Percentiles rank a stretch among this genome's conserved stretches.
Conservation (phyloP, 179 eudicot species). For the Actinidia polygama region DNA sequence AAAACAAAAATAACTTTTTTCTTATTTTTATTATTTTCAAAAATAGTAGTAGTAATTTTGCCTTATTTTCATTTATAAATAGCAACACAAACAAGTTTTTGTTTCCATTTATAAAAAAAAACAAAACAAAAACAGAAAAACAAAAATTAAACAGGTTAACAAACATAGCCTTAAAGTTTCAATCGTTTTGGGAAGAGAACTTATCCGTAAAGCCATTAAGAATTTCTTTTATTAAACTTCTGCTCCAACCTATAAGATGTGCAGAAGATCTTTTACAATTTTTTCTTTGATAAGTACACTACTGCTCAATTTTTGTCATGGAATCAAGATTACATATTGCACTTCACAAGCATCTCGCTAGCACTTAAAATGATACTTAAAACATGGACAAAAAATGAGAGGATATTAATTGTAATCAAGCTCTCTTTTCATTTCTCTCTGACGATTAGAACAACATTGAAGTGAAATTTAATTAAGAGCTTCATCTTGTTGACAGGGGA, state of each 20-base stretch:
- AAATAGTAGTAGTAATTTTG: too few species aligned
- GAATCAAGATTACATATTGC: not conserved
- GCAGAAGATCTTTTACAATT: not conserved
- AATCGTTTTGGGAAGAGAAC: not conserved
- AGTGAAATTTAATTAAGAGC: not conserved
- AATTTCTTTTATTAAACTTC: not conserved
- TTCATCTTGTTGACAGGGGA: conserved; percentile 6
- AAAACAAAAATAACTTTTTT: too few species aligned
- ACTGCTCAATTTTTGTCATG: not conserved
- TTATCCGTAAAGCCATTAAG: not conserved
- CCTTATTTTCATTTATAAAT: too few species aligned
- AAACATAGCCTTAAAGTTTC: too few species aligned
- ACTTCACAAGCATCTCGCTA: not conserved
- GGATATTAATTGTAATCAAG: not conserved
- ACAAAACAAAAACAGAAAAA: too few species aligned
- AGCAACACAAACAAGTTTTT: too few species aligned
- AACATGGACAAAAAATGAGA: not conserved
- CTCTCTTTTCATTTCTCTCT: not conserved
- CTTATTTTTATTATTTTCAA: too few species aligned
- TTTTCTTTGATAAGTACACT: not conserved
- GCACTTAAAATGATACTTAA: not conserved
- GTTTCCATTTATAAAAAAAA: too few species aligned
- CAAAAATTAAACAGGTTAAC: too few species aligned
- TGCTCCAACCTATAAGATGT: not conserved
- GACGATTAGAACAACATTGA: not conserved